Evolutionary conservation across 176 grass and related monocot species (phyloP).

Genomic region (Saccharum officinarum): DNA sequence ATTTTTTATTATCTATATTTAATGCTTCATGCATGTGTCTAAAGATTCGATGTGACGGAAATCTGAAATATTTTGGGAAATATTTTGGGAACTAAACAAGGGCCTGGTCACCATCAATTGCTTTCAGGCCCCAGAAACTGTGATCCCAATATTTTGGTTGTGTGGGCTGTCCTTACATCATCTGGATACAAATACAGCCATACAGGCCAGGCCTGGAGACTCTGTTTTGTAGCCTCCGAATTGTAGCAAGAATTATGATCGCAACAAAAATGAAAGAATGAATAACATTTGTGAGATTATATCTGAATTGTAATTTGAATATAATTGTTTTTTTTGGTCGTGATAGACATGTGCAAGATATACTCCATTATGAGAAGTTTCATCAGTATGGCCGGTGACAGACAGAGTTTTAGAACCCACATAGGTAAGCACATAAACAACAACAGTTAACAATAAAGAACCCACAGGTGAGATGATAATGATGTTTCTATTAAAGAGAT

Average conservation of each 20-base stretch:
- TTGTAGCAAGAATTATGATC: neutral
- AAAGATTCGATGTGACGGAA: too few relatives aligned
- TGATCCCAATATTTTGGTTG: neutral
- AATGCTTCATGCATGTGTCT: too few relatives aligned
- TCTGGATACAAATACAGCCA: neutral
- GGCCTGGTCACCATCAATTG: neutral
- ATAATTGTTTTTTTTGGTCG: neutral
- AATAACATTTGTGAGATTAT: neutral
- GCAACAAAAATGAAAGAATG: neutral
- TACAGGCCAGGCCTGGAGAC: neutral
- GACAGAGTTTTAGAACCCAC: neutral
- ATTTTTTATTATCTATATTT: too few relatives aligned
- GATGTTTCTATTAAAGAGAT: neutral
- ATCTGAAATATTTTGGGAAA: too few relatives aligned
- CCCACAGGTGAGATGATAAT: neutral
- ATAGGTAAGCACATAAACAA: neutral
- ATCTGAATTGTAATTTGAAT: neutral
- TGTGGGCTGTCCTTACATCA: neutral
- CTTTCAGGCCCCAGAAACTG: neutral
- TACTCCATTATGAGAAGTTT: neutral
- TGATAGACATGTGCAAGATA: neutral
- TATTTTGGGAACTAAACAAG: too few relatives aligned
- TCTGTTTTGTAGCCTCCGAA: neutral
- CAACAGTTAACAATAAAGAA: constrained; percentile 1
- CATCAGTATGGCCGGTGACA: neutral